Base-by-base conservation (phyloP, 1,284 basidiomycete species). In the Limonomyces culmigenus region DNA sequence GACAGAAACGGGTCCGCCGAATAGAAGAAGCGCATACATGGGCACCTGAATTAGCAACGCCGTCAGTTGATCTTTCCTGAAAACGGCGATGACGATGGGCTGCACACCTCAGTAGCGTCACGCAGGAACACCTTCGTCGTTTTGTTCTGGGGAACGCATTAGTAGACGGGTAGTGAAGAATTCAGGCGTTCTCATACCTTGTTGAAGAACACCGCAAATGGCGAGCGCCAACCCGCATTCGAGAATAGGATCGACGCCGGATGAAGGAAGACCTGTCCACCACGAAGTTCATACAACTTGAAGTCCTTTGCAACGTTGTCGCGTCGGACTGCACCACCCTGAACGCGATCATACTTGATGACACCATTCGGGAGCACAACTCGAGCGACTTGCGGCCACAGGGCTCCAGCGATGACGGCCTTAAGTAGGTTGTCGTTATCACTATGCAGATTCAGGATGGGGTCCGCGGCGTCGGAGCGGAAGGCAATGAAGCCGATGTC, bases 51-150 rank as follows among this genome's bases (percentile, higher is more conserved):
- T 18, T 13, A 34, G 27, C 19, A 6, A 11, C 10, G 8, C 8
- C 19, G 4, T 25, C 30, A 38, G 29, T 19, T 19, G 16, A 34
- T 18, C 11, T 12, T 15, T 29, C n/a, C n/a, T n/a, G n/a, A n/a
- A n/a, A 5, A 16, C 33, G 17, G 29, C 23, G 29, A 4, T 23
- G 19, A 2, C 32, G 5, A 17, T 29, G 19, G 18, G 41, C 62
- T 41, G 42, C 36, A 19, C 29, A 85, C 84, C 66, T 93, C 84
- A 1, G 86, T 92, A 10, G 75, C 87, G 54, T 92, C 91, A 35
- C 87, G 66, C 45, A 96, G 49, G 52, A 83, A 95, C 1, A 89
- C 66, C 52, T 93, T 92, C 21, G 64, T 75, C n/a, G 84, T 87
- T 58, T 75, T 67, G 39, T 79, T 73, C 55, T 88, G n/a, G n/a